phyloP scores from a whole-genome alignment of 306 rosid genomes.

The Quercus cerris region DNA sequence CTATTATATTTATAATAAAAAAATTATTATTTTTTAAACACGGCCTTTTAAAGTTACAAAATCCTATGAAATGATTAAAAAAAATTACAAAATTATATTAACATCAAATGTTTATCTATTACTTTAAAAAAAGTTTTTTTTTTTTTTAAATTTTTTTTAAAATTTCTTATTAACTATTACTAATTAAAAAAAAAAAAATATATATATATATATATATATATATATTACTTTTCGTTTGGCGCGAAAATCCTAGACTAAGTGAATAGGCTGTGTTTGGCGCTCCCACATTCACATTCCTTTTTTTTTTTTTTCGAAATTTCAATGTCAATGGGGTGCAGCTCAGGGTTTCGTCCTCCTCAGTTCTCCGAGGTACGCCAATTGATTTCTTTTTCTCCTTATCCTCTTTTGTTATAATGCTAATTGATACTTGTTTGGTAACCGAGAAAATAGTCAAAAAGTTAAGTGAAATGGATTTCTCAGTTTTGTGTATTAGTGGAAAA shows the following conservation, averaged over 20 bases:
- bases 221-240: neutral
- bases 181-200: too few relatives aligned
- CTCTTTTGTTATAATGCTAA: neutral
- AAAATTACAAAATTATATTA: too few relatives aligned
- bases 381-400: neutral
- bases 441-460: neutral
- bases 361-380: constrained; percentile 47
- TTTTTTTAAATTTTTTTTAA: too few relatives aligned
- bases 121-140: fast-evolving
- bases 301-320: neutral
- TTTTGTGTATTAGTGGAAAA: neutral
- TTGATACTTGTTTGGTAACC: neutral
- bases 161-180: too few relatives aligned
- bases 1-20: too few relatives aligned
- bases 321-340: constrained; percentile 16
- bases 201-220: too few relatives aligned
- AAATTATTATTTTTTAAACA: too few relatives aligned
- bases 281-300: neutral
- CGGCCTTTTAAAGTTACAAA: too few relatives aligned
- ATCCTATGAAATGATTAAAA: too few relatives aligned
- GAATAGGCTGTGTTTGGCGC: neutral
- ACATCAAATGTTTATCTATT: too few relatives aligned
- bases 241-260: neutral
- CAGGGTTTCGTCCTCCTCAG: constrained; percentile 55
- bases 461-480: neutral